Percentiles rank a stretch among this genome's conserved stretches.
phyloP scores from a whole-genome alignment of 352 stramenopile species.

The Salisapilia sapeloensis region DNA sequence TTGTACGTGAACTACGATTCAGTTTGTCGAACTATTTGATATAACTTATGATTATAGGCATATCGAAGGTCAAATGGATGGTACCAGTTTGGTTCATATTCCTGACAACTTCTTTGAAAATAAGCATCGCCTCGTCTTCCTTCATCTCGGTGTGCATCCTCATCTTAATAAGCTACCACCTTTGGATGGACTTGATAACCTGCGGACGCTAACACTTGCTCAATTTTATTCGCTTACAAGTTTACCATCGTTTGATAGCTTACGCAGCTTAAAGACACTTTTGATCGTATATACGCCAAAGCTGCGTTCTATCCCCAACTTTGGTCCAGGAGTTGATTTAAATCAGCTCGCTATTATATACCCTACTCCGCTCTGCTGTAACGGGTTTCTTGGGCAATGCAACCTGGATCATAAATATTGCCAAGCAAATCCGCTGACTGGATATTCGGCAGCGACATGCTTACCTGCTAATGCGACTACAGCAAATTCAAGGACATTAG shows the following conservation, averaged over 20 bases:
- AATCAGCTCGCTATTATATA: slow-evolving; percentile 5
- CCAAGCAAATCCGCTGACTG: neutral
- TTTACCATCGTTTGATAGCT: slow-evolving; percentile 6
- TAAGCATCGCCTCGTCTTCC: slow-evolving; percentile 16
- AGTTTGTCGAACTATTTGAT: neutral
- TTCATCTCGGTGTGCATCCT: slow-evolving; percentile 11
- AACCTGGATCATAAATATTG: slow-evolving; percentile 6
- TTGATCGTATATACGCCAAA: slow-evolving; percentile 3
- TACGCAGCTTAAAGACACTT: slow-evolving; percentile 10
- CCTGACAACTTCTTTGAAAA: slow-evolving; percentile 13
- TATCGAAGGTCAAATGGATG: slow-evolving; percentile 10
- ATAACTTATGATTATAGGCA: slow-evolving; percentile 1
- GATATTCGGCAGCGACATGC: neutral
- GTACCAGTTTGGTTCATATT: slow-evolving; percentile 9
- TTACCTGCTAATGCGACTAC: slow-evolving; percentile 1
- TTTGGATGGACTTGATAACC: slow-evolving; percentile 11
- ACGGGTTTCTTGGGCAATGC: slow-evolving; percentile 15
- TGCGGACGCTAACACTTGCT: slow-evolving; percentile 12
- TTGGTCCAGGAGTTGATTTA: slow-evolving; percentile 3
- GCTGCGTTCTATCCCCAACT: slow-evolving; percentile 8
- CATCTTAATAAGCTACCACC: slow-evolving; percentile 8
- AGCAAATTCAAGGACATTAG: slow-evolving; percentile 2
- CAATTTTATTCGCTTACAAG: slow-evolving; percentile 4
- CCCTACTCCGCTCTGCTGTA: slow-evolving; percentile 7
- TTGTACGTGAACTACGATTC: slow-evolving; percentile 3